Conservation (phyloP, 345 rosid species). For the Carallia pectinifolia region DNA sequence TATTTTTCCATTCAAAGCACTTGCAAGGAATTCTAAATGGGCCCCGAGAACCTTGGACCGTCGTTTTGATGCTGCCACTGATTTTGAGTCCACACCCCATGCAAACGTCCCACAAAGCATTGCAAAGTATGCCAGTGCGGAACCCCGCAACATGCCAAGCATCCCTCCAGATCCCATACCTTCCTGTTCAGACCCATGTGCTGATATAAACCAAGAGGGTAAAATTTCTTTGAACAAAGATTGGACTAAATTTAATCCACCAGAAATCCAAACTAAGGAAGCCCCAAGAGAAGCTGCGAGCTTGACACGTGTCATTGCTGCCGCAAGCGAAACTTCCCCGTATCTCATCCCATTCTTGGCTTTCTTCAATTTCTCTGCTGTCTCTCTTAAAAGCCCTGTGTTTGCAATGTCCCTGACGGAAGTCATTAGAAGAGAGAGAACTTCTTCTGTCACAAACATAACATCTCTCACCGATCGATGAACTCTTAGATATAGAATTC, state of each 20-base stretch:
- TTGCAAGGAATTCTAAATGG: slow-evolving; percentile 84
- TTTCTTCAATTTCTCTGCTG: slow-evolving; percentile 59
- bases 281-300: slow-evolving; percentile 93
- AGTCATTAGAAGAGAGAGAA: slow-evolving; percentile 71
- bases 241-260: slow-evolving; percentile 70
- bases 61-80: slow-evolving; percentile 57
- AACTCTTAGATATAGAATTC: slow-evolving; percentile 73
- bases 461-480: slow-evolving; percentile 70
- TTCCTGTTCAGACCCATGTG: slow-evolving; percentile 52
- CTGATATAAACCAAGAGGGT: slow-evolving; percentile 92
- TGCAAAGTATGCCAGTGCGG: slow-evolving; percentile 79
- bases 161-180: slow-evolving; percentile 47
- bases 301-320: slow-evolving; percentile 73
- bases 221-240: slow-evolving; percentile 73
- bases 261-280: slow-evolving; percentile 79
- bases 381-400: slow-evolving; percentile 48
- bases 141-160: slow-evolving; percentile 83
- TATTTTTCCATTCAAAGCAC: slow-evolving; percentile 81
- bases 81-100: slow-evolving; percentile 79
- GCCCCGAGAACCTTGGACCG: slow-evolving; percentile 55
- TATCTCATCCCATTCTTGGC: slow-evolving; percentile 63
- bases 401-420: slow-evolving; percentile 76
- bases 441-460: slow-evolving; percentile 78
- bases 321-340: slow-evolving; percentile 73
- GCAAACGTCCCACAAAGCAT: slow-evolving; percentile 77